phyloP scores from a whole-genome alignment of 352 stramenopile genomes.

The Phytophthora citrophthora region DNA sequence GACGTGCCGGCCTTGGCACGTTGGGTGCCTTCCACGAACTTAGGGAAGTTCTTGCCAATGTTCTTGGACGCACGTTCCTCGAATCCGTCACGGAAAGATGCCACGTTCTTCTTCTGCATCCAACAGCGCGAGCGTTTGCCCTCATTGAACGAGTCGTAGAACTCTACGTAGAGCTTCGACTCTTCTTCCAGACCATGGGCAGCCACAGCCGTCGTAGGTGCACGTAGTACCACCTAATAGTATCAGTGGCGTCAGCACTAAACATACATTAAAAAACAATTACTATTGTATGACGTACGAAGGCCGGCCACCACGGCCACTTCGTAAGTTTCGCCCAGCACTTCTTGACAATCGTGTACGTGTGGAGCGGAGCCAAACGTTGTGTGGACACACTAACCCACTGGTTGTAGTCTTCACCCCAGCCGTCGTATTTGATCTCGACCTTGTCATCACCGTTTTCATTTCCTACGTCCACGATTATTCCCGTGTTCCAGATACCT shows the following conservation, averaged over 20 bases:
- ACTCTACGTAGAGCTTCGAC: conserved; percentile 85
- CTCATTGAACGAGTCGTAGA: conserved; percentile 81
- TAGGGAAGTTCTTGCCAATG: conserved; percentile 81
- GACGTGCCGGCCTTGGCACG: conserved; percentile 71
- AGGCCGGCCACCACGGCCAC: conserved; percentile 85
- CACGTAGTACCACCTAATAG: conserved; percentile 70
- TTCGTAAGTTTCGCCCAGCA: conserved; percentile 88
- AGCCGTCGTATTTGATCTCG: conserved; percentile 88
- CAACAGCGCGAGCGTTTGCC: conserved; percentile 79
- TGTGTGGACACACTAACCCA: conserved; percentile 62
- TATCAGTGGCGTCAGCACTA: conserved; percentile 9
- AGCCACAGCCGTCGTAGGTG: conserved; percentile 60
- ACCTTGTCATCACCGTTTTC: conserved; percentile 58
- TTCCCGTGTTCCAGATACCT: conserved; percentile 84
- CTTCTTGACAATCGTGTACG: conserved; percentile 86
- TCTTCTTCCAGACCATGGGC: conserved; percentile 64
- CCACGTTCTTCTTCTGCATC: conserved; percentile 86
- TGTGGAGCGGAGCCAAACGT: conserved; percentile 77
- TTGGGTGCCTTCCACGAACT: conserved; percentile 75
- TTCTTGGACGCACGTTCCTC: conserved; percentile 82
- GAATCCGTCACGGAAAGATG: conserved; percentile 74
- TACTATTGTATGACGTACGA: conserved; percentile 46
- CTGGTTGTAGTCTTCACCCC: conserved; percentile 85
- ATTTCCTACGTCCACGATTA: conserved; percentile 70
- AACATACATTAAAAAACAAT: neutral